Base-by-base conservation (phyloP, 805 yeast genomes). In the Candida ascalaphidarum region DNA sequence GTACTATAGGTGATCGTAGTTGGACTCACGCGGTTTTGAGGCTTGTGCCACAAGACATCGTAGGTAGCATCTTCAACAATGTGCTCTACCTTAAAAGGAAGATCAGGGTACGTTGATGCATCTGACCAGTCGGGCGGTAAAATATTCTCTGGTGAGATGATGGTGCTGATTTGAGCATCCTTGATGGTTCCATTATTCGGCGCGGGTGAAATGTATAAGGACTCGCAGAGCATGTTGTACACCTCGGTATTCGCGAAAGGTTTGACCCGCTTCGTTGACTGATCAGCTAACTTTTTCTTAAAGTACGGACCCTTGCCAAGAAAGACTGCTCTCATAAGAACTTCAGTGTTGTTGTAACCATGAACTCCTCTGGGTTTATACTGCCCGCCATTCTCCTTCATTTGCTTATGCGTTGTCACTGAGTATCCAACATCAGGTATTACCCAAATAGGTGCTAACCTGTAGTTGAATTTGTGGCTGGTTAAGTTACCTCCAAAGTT, bases 401-500 rank as follows among this genome's bases (percentile, higher is more conserved):
- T 71, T 33, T 68, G 68, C 12, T 63, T 64, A 31, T 65, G 68
- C 1, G 86, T 81, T 2, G 83, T 68, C 11, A 86, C 52, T 0
- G 81, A 67, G 55, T 80, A 88, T 0, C 96, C 96, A 5, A 82
- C 75, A 20, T 77, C 70, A 1, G 96, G 96, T 3, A 88, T 61
- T 3, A 88, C 49, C 89, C 95, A 83, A 17, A 88, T 52, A 1
- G 94, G 94, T 0, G 96, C 94, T 13, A 85, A 59, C 35, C 95
- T 65, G 26, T 73, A 61, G 32, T 68, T 60, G 45, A 64, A 80
- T 27, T 42, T 41, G 36, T 61, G 67, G 13, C 39, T 48, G 6
- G 35, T 11, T 1, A 22, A 2, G 12, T 34, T 38, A 25, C 53
- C 59, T 13, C 83, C 83, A 50, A 78, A 80, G 14, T 73, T 47